Evolutionary conservation across 2,329 filamentous ascomycete genomes (phyloP).

Genomic region (Sarocladium brachiariae): DNA sequence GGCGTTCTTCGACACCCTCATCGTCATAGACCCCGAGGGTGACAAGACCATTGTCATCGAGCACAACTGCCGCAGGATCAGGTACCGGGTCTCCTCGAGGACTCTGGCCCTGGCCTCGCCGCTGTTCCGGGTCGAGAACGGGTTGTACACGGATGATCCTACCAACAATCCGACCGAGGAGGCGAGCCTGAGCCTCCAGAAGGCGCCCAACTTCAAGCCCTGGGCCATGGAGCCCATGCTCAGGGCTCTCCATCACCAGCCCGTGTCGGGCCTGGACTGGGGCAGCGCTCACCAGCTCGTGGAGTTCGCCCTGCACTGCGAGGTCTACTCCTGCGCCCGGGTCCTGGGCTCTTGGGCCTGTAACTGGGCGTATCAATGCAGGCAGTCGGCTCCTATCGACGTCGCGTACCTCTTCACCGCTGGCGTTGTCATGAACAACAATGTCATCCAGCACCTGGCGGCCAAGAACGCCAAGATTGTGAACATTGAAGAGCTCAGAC

Average conservation of each 20-base stretch:
- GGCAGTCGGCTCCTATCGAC: not conserved
- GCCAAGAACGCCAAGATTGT: not conserved
- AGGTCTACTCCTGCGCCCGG: not conserved
- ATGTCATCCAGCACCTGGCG: not conserved
- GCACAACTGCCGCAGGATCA: not conserved
- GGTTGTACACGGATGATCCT: too few relatives aligned
- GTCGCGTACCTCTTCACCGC: not conserved
- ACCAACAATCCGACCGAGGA: too few relatives aligned
- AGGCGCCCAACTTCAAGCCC: not conserved
- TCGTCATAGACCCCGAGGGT: not conserved
- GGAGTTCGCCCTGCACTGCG: not conserved
- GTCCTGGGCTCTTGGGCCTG: not conserved
- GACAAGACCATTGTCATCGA: not conserved
- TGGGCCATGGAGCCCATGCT: not conserved
- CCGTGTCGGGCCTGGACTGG: not conserved
- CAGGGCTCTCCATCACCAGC: not conserved
- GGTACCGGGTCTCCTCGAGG: not conserved
- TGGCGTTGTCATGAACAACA: not conserved
- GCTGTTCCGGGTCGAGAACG: not conserved
- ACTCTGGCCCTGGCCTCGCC: not conserved
- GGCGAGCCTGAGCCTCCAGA: too few relatives aligned
- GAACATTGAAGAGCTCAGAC: too few relatives aligned
- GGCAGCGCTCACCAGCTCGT: not conserved
- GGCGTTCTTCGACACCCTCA: too few relatives aligned
- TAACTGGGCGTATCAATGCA: not conserved